A percentile compares a stretch with the other conserved stretches of the same genome.
Evolutionary conservation across 306 rosid species (phyloP).

Genomic region (Cucurbita argyrosperma): DNA sequence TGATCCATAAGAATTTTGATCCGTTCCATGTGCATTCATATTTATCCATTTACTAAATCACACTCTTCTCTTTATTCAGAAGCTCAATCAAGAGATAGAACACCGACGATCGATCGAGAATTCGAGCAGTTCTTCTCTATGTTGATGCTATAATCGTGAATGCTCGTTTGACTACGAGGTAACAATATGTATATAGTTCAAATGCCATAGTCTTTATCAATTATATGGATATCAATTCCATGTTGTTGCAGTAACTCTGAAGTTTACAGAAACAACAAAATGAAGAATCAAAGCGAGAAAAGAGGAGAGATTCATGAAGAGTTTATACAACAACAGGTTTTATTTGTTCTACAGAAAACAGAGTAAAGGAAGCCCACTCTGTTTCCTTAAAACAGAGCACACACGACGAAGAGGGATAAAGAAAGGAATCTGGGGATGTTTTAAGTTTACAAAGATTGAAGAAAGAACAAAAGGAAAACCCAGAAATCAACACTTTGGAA

Average conservation of each 20-base stretch:
- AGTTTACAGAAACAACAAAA: not conserved
- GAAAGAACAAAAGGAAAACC: not conserved
- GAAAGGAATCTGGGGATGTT: not conserved
- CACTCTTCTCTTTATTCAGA: constrained; percentile 34
- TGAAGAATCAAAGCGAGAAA: not conserved
- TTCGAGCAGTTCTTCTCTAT: constrained; percentile 80
- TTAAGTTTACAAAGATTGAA: not conserved
- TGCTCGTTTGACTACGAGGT: too few species aligned
- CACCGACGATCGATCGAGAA: constrained; percentile 88
- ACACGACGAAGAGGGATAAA: not conserved
- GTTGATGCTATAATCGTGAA: constrained; percentile 28
- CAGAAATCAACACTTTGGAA: constrained; percentile 50
- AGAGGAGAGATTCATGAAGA: not conserved
- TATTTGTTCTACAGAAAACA: not conserved
- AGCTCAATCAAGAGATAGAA: constrained; percentile 36
- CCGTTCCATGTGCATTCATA: not conserved
- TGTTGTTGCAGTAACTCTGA: too few species aligned
- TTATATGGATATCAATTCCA: too few species aligned
- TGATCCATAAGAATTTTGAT: not conserved
- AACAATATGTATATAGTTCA: too few species aligned
- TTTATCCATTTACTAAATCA: not conserved
- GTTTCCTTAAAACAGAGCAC: not conserved
- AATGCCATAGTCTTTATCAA: too few species aligned
- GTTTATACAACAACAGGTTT: not conserved
- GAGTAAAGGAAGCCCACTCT: not conserved